Evolutionary conservation across 345 rosid species (phyloP), one percentile per base, ranked within the genome.

Genomic region (Dovyalis caffra): DNA sequence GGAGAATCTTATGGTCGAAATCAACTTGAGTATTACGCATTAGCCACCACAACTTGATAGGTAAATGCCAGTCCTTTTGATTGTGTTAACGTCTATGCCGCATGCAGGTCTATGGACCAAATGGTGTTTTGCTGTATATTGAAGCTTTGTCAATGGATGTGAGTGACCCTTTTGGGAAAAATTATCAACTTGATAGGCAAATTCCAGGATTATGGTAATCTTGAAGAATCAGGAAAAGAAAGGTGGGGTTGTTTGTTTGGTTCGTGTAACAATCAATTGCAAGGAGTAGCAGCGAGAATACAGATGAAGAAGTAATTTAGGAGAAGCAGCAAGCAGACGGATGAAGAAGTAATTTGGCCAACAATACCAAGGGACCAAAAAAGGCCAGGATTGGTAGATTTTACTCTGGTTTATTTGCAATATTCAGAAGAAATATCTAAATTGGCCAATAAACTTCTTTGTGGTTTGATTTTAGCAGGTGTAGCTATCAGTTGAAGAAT

Each of bases 1-100:
- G 82, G 83, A 56, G 80, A 82, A 78, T 85, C 79, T 73, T 68
- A 23, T 20, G 11, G 38, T 56, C 58, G 38, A 64, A 68, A 62
- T 78, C 66, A 65, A 26, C 20, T 35, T n/a, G 9, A 25, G 14
- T 28, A 31, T 23, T 15, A 67, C 47, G 28, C 68, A 25, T 11
- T 64, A 10, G 61, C 69, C 72, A 53, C 78, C 76, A 14, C 74
- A 71, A 34, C 25, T 70, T 34, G 69, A 60, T 23, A 6, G 28
- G 63, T 18, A 15, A 66, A 51, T 47, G 3, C 56, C 1, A 8
- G 61, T 26, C 18, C 25, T 66, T n/a, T 40, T 8, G 66, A 66
- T 11, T 5, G 21, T 8, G 32, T 58, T 20, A n/a, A 18, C 26
- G 47, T 35, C n/a, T n/a, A n/a, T n/a, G n/a, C n/a, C n/a, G n/a